phyloP scores from a whole-genome alignment of 1,284 basidiomycete genomes.

The Phylloporus gajari region DNA sequence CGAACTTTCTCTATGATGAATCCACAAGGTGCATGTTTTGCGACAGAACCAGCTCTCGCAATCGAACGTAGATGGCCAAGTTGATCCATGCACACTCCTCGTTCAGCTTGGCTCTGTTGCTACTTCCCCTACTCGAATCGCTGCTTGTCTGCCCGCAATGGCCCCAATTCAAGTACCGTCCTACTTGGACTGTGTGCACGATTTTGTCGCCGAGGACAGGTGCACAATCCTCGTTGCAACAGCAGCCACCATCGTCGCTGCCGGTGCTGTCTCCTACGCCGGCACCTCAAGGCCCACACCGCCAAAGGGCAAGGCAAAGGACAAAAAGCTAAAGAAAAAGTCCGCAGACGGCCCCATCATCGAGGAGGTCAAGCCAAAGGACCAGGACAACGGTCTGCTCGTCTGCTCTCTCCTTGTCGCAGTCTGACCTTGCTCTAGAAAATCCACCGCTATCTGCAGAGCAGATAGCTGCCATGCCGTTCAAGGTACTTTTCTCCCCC shows the following conservation, averaged over 20 bases:
- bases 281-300: conserved; percentile 53
- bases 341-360: conserved; percentile 74
- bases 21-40: conserved; percentile 30
- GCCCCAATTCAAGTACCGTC: conserved; percentile 43
- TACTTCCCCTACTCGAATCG: conserved; percentile 9
- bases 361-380: conserved; percentile 69
- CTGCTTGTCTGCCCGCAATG: conserved; percentile 25
- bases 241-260: conserved; percentile 76
- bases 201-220: conserved; percentile 80
- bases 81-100: too few relatives aligned
- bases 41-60: too few relatives aligned
- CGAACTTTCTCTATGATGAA: conserved; percentile 38
- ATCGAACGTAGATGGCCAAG: too few relatives aligned
- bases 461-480: conserved; percentile 66
- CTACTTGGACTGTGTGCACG: conserved; percentile 70
- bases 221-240: conserved; percentile 74
- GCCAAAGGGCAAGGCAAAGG: conserved; percentile 63
- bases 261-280: conserved; percentile 81
- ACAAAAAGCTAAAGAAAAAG: conserved; percentile 69
- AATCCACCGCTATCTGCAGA: conserved; percentile 60
- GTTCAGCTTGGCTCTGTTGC: too few relatives aligned
- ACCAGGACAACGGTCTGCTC: conserved; percentile 50
- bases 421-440: conserved; percentile 30
- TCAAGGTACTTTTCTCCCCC: conserved; percentile 54
- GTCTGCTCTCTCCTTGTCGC: not conserved